Percentiles rank a stretch among this genome's conserved stretches.
Conservation (phyloP, 1,139 yeast species). For the Hyphopichia wangnamkhiaoensis region DNA sequence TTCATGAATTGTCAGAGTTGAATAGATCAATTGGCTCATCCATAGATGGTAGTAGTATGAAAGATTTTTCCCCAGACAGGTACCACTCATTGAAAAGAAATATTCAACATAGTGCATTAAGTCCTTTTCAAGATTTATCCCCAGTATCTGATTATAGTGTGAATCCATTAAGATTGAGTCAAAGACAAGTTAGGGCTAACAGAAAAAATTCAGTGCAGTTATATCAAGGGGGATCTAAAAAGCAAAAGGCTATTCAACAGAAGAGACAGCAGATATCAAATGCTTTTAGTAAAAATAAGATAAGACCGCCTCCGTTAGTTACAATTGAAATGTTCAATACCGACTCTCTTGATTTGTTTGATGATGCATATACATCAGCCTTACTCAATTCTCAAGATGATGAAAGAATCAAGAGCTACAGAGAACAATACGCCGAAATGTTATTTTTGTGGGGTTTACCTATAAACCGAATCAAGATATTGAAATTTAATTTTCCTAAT, state of each 20-base stretch:
- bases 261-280: not conserved
- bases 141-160: not conserved
- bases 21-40: conserved; percentile 28
- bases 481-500: conserved; percentile 65
- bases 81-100: conserved; percentile 10
- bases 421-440: conserved; percentile 79
- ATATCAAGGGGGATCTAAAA: conserved; percentile 12
- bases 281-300: conserved; percentile 12
- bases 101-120: conserved; percentile 6
- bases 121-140: not conserved
- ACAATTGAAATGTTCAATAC: conserved; percentile 57
- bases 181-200: conserved; percentile 3
- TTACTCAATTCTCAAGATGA: conserved; percentile 51
- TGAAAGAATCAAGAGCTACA: conserved; percentile 48
- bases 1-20: conserved; percentile 2
- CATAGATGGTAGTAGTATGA: conserved; percentile 24
- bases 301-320: conserved; percentile 39
- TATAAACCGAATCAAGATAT: conserved; percentile 69
- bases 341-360: conserved; percentile 55
- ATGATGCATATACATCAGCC: conserved; percentile 45
- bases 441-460: conserved; percentile 83
- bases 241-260: conserved; percentile 6
- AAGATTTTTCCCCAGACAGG: conserved; percentile 30
- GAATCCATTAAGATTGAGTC: conserved; percentile 2
- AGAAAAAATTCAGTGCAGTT: not conserved